A percentile compares a stretch with the other conserved stretches of the same genome.
phyloP scores from a whole-genome alignment of 225 moss, liverwort and hornwort genomes.

The Straminergon stramineum region DNA sequence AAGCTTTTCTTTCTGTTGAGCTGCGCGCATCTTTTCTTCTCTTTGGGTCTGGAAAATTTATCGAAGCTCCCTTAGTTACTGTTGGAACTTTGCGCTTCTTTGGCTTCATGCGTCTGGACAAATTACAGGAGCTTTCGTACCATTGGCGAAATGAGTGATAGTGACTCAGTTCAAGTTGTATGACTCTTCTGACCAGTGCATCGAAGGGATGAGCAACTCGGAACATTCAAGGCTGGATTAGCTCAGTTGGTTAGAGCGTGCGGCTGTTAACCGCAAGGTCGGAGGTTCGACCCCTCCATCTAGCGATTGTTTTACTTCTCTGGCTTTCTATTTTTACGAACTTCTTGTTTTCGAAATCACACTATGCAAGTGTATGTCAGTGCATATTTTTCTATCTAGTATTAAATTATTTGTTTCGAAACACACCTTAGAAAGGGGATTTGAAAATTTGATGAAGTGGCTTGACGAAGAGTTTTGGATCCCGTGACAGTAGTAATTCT shows the following conservation, averaged over 20 bases:
- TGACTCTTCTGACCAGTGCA: fast-evolving
- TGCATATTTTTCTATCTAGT: background rate
- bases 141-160: background rate
- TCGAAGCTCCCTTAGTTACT: background rate
- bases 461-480: background rate
- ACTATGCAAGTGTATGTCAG: background rate
- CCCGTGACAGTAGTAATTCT: background rate
- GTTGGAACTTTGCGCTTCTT: background rate
- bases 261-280: conserved; percentile 30
- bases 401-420: background rate
- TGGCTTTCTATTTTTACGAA: no score
- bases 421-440: background rate
- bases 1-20: background rate
- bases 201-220: fast-evolving
- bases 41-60: background rate
- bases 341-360: background rate
- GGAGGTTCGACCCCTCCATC: conserved; percentile 25
- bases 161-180: fast-evolving
- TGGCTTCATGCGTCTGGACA: background rate
- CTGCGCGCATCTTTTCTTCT: background rate
- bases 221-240: background rate
- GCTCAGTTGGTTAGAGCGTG: conserved; percentile 29
- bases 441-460: background rate
- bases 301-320: background rate
- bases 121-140: background rate